Base-by-base conservation (phyloP, 495 filamentous ascomycete genomes). In the Terfezia boudieri region DNA sequence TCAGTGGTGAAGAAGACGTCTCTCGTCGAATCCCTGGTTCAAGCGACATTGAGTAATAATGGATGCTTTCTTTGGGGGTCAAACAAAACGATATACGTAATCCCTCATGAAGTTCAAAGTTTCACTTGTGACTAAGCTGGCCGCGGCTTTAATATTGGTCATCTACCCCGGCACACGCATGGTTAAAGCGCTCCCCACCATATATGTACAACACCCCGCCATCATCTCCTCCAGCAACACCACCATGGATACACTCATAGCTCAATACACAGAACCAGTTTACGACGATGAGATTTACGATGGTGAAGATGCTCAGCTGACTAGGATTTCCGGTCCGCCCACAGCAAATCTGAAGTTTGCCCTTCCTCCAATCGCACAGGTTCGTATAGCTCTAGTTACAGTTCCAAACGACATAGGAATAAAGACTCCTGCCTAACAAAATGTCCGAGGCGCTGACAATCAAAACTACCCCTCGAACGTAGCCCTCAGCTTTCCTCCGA, bases 401-500 rank as follows among this genome's bases (percentile, higher is more conserved):
- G 53, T 37, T 50, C 52, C 2, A 20, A n/a, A 20, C 20, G 20
- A 32, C 26, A 32, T 32, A 32, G n/a, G 26, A 7, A 32, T 52
- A 46, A 43, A 20, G 38, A 17, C 16, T 9, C 8, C 22, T n/a
- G 35, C 37, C 9, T 46, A 9, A 32, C 26, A 32, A 7, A 32
- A 32, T 32, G 7, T 32, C 26, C 7, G 26, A 32, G 26, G 26
- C 26, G 26, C 26, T 50, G 50, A 49, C 6, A 54, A 23, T 48
- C 16, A 35, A 35, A 46, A 51, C 17, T 59, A 56, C 54, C 59
- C 36, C 56, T 43, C 12, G 14, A 22, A 22, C 32, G 38, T 59
- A 92, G 84, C 80, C 81, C 53, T 80, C 86, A 37, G 77, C 86
- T 55, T 98, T 89, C 79, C 86, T 98, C 64, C 89, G 90, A 67